phyloP scores from a whole-genome alignment of 163 green algal genomes.

The Chlorella variabilis region DNA sequence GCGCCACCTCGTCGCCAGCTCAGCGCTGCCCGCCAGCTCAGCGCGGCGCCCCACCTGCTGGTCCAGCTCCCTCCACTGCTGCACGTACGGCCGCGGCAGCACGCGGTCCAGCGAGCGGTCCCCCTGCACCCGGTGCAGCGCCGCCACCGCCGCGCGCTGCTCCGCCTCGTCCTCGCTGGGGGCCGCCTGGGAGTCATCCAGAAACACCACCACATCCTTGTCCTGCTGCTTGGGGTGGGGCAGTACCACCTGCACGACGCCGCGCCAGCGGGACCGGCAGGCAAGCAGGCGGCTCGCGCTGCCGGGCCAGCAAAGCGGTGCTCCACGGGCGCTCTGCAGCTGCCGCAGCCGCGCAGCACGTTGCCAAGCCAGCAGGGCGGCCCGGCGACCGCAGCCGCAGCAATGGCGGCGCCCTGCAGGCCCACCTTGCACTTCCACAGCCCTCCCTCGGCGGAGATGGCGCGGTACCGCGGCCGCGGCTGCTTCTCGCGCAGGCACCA shows the following conservation, averaged over 20 bases:
- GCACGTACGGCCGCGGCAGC: constrained; percentile 69
- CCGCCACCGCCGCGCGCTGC: constrained; percentile 79
- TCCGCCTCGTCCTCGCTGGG: constrained; percentile 70
- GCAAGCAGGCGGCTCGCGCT: too few relatives aligned
- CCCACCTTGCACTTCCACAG: constrained; percentile 59
- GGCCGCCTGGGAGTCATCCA: constrained; percentile 61
- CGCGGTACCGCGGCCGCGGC: constrained; percentile 68
- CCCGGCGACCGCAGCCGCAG: too few relatives aligned
- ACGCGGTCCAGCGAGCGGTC: constrained; percentile 71
- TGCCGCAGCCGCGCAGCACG: too few relatives aligned
- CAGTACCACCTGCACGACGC: constrained; percentile 78
- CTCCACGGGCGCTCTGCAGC: too few relatives aligned
- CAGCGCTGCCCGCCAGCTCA: background rate
- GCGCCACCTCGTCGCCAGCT: too few relatives aligned
- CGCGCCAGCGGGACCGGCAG: background rate
- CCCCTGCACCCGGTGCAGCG: constrained; percentile 73
- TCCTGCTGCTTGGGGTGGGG: constrained; percentile 73
- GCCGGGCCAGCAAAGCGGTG: too few relatives aligned
- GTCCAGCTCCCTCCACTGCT: constrained; percentile 67
- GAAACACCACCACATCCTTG: constrained; percentile 82
- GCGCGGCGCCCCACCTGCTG: constrained; percentile 29
- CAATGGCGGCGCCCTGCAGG: background rate
- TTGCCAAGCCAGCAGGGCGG: too few relatives aligned
- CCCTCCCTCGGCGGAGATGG: constrained; percentile 29
- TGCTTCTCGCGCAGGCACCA: constrained; percentile 73